Base-by-base conservation (phyloP, 352 stramenopile genomes). In the Phytophthora crassamura region DNA sequence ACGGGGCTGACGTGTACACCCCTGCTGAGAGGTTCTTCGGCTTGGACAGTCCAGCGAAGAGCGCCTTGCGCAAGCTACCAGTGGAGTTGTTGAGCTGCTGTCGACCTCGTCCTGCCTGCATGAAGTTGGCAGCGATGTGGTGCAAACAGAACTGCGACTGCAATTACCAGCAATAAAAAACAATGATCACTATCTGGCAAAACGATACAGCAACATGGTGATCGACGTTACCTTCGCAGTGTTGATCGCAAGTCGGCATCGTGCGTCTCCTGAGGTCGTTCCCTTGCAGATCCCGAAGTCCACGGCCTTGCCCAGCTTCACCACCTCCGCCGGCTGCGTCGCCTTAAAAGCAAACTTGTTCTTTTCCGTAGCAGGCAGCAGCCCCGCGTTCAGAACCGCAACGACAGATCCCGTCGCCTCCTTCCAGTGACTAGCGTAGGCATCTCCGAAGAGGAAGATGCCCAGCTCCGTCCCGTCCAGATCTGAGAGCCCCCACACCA, bases 201-300 rank as follows among this genome's bases (percentile, higher is more conserved):
- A n/a, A n/a, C n/a, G n/a, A n/a, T n/a, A n/a, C 15, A 55, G 8
- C 18, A 59, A 28, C n/a, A 47, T n/a, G 2, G 7, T 12, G 22
- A 28, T 5, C 10, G n/a, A 39, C 22, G 59, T 25, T 47, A 89
- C 82, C 73, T 89, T 89, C 33, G 84, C 68, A 4, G 69, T 93
- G 50, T 95, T 95, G 28, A 95, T 71, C 14, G 85, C 77, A 30
- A 93, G 77, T 10, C 79, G 79, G 42, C 87, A 95, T 2, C 84
- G 83, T 30, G 72, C 66, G 58, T 93, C 85, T 49, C 64, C 66
- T 9, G 69, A 72, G 1, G 69, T 93, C 35, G 72, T 86, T 54
- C 83, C 83, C 45, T 93, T 93, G 64, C 87, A 95, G 36, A 93
- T 87, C 8, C 84, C 87, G 57, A 86, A 95, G 66, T 95, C 87